Evolutionary conservation across 441 rosid species (phyloP), one percentile per base, ranked within the genome.

Genomic region (Cnidoscolus chayamansa): DNA sequence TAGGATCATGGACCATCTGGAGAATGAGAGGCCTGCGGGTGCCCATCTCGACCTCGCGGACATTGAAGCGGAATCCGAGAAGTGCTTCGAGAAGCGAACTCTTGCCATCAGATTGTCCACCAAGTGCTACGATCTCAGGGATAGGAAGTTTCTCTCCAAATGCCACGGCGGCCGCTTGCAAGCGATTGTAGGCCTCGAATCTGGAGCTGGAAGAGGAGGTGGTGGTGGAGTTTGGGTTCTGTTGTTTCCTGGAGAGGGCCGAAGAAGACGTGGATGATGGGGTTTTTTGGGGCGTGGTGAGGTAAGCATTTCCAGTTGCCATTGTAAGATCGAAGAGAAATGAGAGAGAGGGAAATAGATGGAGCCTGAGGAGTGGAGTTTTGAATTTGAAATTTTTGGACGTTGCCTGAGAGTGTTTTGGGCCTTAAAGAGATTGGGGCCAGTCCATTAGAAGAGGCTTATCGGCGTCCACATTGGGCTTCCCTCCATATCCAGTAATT

Each of bases 11-110:
- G 60, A 94, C 92, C 99, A 94, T 94, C 72, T 94, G 99, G 32
- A 94, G 45, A 72, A 94, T 89, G 72, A 94, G 87, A 1, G 99
- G 99, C 0, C 97, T 80, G 30, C 98, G 94, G 31, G 98, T 94
- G 6, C 98, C 99, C 98, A 94, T 94, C 77, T 94, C 98, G 10
- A 94, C 99, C 68, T 94, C 99, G 11, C 97, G 91, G 37, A 92
- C 94, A 77, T 40, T 40, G 45, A 40, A 94, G 19, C 98, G 92
- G 70, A 94, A 94, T 6, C 97, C 97, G 19, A 94, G 81, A 13
- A 92, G 90, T 0, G 97, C 98, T 79, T 92, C 98, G 2, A 94
- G 92, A 12, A 94, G 97, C 7, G 99, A 90, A 76, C 99, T 94
- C 79, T 94, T 94, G 0, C 97, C 97, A 13, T 92, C 97, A 0